Evolutionary conservation across 2,329 filamentous ascomycete species (phyloP).

Genomic region (Teratosphaeria zuluensis): DNA sequence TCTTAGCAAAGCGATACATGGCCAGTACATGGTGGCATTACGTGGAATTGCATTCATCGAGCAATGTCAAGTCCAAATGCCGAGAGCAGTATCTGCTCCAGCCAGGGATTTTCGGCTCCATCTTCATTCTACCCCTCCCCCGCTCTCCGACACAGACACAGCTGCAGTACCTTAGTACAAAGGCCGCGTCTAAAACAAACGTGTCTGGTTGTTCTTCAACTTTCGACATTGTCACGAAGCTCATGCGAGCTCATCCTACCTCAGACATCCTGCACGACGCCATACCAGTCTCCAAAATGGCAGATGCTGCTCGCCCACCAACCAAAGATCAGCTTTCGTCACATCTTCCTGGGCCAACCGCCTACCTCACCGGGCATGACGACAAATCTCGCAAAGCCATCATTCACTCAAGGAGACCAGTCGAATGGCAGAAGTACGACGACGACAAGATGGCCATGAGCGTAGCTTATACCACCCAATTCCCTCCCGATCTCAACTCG

Average conservation of each 20-base stretch:
- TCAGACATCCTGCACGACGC: background rate
- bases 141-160: background rate
- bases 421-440: conserved; percentile 27
- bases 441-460: conserved; percentile 40
- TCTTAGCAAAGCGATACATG: no score
- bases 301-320: conserved; percentile 4
- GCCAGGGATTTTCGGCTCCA: no score
- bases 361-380: conserved; percentile 27
- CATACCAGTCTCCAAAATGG: background rate
- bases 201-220: background rate
- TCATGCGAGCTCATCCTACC: background rate
- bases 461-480: conserved; percentile 43
- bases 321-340: conserved; percentile 21
- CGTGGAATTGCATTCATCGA: no score
- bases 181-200: background rate
- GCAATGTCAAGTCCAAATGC: no score
- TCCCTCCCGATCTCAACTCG: conserved; percentile 38
- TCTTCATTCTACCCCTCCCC: no score
- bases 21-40: no score
- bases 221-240: background rate
- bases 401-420: conserved; percentile 21
- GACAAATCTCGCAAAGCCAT: conserved; percentile 23
- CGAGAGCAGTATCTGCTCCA: no score
- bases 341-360: conserved; percentile 22
- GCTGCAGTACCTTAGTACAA: background rate